Evolutionary conservation across 495 filamentous ascomycete species (phyloP).

Genomic region (Cudoniella acicularis): DNA sequence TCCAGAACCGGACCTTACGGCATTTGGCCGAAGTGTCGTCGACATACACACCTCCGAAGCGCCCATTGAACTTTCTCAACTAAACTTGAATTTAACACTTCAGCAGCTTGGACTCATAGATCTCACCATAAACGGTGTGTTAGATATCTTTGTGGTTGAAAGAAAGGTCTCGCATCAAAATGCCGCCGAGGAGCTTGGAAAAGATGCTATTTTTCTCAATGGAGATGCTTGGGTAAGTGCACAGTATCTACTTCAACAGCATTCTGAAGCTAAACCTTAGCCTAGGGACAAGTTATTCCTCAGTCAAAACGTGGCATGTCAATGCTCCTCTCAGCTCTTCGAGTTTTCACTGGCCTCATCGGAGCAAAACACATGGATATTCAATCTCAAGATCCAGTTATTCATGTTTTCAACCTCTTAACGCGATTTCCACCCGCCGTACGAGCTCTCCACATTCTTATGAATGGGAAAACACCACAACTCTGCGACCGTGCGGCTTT

Average conservation of each 20-base stretch:
- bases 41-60: constrained; percentile 10
- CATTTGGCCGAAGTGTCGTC: background rate
- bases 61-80: constrained; percentile 11
- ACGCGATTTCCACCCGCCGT: constrained; percentile 29
- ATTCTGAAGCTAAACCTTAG: too few species aligned
- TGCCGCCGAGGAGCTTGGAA: constrained; percentile 19
- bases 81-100: constrained; percentile 18
- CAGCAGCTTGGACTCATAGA: constrained; percentile 14
- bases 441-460: constrained; percentile 27
- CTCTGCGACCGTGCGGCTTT: constrained; percentile 25
- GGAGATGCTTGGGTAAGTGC: constrained; percentile 14
- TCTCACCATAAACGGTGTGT: constrained; percentile 23
- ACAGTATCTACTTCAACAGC: too few species aligned
- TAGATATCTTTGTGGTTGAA: constrained; percentile 29
- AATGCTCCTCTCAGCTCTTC: constrained; percentile 30
- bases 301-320: constrained; percentile 30
- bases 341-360: constrained; percentile 25
- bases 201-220: constrained; percentile 24
- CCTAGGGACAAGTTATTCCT: constrained; percentile 8
- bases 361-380: constrained; percentile 22
- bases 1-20: too few species aligned
- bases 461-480: constrained; percentile 25
- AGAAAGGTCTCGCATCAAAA: constrained; percentile 4
- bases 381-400: constrained; percentile 26
- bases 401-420: constrained; percentile 26